phyloP scores from a whole-genome alignment of 495 filamentous ascomycete genomes.

The Articulospora tetracladia region DNA sequence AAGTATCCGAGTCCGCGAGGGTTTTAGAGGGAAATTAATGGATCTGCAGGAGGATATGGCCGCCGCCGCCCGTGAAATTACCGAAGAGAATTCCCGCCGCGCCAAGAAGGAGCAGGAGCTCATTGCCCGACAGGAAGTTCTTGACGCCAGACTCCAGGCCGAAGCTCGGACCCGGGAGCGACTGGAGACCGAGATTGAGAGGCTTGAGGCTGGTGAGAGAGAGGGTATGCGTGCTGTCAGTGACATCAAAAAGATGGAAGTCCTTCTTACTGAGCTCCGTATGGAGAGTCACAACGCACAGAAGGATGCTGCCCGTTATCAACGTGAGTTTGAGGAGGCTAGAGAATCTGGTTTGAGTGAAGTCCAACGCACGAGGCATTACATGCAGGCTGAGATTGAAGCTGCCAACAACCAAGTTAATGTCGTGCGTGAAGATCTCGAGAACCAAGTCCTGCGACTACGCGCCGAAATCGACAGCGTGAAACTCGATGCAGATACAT shows the following conservation, averaged over 20 bases:
- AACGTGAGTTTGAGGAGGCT: conserved; percentile 80
- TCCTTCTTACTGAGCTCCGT: conserved; percentile 57
- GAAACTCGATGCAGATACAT: conserved; percentile 68
- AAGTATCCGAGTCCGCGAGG: conserved; percentile 71
- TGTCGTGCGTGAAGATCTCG: conserved; percentile 70
- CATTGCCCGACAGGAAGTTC: conserved; percentile 69
- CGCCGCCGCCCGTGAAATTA: conserved; percentile 67
- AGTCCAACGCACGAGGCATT: conserved; percentile 68
- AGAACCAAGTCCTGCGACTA: conserved; percentile 64
- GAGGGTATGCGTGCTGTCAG: conserved; percentile 56
- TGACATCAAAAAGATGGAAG: conserved; percentile 61
- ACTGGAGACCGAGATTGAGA: conserved; percentile 73
- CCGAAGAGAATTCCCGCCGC: conserved; percentile 73
- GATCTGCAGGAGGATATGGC: conserved; percentile 82
- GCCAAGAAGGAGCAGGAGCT: conserved; percentile 70
- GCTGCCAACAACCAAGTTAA: conserved; percentile 79
- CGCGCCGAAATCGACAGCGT: conserved; percentile 67
- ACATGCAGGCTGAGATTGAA: conserved; percentile 78
- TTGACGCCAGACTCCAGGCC: conserved; percentile 71
- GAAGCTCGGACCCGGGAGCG: conserved; percentile 74
- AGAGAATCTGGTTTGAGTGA: conserved; percentile 72
- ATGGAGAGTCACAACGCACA: conserved; percentile 65
- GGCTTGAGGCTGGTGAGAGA: conserved; percentile 70
- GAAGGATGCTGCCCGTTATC: conserved; percentile 61
- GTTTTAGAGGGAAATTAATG: conserved; percentile 75